phyloP scores from a whole-genome alignment of 2,329 filamentous ascomycete genomes.

The Emydomyces testavorans region DNA sequence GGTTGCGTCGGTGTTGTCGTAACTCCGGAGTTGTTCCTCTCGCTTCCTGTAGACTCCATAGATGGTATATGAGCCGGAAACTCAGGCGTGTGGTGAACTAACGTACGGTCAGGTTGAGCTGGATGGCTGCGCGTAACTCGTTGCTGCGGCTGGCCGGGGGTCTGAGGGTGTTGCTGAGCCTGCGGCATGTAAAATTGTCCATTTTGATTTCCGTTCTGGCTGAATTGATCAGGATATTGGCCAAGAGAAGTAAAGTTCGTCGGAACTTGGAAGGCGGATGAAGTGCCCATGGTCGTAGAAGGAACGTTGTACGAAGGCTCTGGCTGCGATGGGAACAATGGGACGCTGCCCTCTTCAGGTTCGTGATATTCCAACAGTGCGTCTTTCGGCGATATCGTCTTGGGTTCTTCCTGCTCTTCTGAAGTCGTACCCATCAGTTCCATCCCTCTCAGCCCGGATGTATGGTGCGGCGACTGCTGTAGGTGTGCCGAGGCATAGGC shows the following conservation, averaged over 20 bases:
- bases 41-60: constrained; percentile 51
- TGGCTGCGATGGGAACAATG: constrained; percentile 56
- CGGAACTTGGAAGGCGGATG: constrained; percentile 19
- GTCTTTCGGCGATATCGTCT: constrained; percentile 92
- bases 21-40: constrained; percentile 25
- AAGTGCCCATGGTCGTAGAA: constrained; percentile 7
- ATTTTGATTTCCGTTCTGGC: constrained; percentile 4
- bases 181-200: constrained; percentile 10
- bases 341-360: constrained; percentile 51
- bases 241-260: constrained; percentile 14
- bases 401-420: constrained; percentile 41
- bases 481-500: constrained; percentile 30
- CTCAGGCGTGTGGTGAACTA: constrained; percentile 40
- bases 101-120: constrained; percentile 23
- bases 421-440: constrained; percentile 21
- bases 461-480: constrained; percentile 31
- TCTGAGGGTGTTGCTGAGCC: constrained; percentile 15
- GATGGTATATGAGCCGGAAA: constrained; percentile 50
- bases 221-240: constrained; percentile 11
- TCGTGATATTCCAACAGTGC: constrained; percentile 77
- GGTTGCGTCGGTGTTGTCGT: constrained; percentile 20
- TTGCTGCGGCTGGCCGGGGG: constrained; percentile 14
- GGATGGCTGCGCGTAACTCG: constrained; percentile 15
- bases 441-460: constrained; percentile 12
- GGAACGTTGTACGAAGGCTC: constrained; percentile 22